These are phyloP conservation scores for Salicornia ramosissima DNA, from an alignment of 148 eudicot genomes.

Conservation along the genomic window DNA sequence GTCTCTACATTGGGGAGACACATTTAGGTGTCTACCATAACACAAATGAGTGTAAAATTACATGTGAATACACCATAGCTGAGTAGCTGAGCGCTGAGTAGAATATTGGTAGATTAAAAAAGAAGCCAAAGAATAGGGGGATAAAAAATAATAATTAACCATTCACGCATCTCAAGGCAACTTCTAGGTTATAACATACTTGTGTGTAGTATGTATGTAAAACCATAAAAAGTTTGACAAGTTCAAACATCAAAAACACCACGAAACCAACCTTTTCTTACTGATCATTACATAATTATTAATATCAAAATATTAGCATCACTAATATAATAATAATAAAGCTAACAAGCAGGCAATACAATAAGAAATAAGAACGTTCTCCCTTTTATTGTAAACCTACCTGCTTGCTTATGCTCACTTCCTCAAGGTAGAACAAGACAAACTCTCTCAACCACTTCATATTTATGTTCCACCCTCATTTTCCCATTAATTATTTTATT, in stretches of 20 bases:
- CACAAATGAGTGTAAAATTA: too few relatives aligned
- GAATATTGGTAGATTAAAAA: too few relatives aligned
- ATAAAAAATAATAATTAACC: too few relatives aligned
- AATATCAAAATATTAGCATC: background rate
- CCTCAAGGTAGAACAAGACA: constrained; percentile 21
- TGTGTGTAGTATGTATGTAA: too few relatives aligned
- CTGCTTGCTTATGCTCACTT: constrained; percentile 26
- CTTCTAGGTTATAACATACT: background rate
- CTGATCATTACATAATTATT: constrained; percentile 11
- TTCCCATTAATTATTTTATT: constrained; percentile 18
- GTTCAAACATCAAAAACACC: constrained; percentile 23
- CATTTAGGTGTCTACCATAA: too few relatives aligned
- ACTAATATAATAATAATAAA: too few relatives aligned
- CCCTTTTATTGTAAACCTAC: background rate
- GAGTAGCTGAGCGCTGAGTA: too few relatives aligned
- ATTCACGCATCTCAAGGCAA: too few relatives aligned
- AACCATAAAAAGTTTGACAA: constrained; percentile 12
- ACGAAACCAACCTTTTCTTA: constrained; percentile 23
- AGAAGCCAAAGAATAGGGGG: too few relatives aligned
- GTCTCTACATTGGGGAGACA: too few relatives aligned
- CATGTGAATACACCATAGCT: too few relatives aligned
- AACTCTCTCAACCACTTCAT: constrained; percentile 29
- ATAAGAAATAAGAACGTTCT: constrained; percentile 1
- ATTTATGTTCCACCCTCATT: constrained; percentile 4
- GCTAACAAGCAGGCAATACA: constrained; percentile 10